Evolutionary conservation across 2,329 filamentous ascomycete species (phyloP).

Genomic region (Geosmithia flava): DNA sequence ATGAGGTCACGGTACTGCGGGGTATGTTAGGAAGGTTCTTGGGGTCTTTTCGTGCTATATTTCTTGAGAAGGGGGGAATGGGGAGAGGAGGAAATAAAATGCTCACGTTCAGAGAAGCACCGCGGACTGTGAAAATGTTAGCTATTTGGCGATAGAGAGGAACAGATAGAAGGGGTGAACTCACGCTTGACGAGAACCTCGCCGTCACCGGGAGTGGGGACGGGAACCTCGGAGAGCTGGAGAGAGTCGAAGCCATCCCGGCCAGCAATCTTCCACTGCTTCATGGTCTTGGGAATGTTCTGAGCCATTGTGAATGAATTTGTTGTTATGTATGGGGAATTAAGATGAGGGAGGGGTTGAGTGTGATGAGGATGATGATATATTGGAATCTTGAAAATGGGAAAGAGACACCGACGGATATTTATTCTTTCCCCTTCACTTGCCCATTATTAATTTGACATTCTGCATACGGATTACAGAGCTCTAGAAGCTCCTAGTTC

Average conservation of each 20-base stretch:
- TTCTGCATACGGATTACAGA: neutral
- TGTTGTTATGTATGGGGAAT: neutral
- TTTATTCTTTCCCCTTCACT: neutral
- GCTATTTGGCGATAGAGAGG: neutral
- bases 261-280: conserved; percentile 43
- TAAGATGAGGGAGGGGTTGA: neutral
- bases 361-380: neutral
- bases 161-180: conserved; percentile 2
- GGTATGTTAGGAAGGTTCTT: neutral
- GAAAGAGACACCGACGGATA: neutral
- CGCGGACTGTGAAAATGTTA: conserved; percentile 22
- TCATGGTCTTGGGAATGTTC: conserved; percentile 24
- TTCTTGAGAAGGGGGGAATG: too few species aligned
- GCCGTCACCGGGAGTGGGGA: conserved; percentile 53
- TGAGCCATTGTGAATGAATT: conserved; percentile 3
- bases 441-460: neutral
- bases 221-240: conserved; percentile 36
- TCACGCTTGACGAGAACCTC: conserved; percentile 56
- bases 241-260: conserved; percentile 46
- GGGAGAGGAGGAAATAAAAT: neutral
- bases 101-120: conserved; percentile 35
- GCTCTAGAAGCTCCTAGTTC: neutral
- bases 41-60: too few species aligned
- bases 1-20: conserved; percentile 37
- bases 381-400: neutral